These are phyloP conservation scores for Phialophora verrucosa DNA, from an alignment of 2,329 filamentous ascomycete genomes.

Conservation along the genomic window DNA sequence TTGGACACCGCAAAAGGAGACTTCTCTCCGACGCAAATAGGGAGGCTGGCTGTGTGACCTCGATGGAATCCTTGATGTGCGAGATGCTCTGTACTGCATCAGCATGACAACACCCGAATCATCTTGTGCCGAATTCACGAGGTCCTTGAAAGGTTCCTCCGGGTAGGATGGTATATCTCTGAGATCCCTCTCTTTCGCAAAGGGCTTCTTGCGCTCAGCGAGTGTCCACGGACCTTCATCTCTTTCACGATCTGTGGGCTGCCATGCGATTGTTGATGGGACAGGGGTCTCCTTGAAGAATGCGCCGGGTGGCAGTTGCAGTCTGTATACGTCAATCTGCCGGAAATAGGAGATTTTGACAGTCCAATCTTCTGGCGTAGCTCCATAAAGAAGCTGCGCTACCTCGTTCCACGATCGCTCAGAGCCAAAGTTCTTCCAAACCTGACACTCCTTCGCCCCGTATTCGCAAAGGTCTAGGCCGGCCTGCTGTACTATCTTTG, in stretches of 20 bases:
- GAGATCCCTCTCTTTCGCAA: neutral
- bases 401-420: too few relatives aligned
- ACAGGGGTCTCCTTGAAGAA: neutral
- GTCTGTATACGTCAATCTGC: constrained; percentile 11
- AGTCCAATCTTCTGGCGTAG: constrained; percentile 20
- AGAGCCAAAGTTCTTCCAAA: constrained; percentile 1
- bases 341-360: neutral
- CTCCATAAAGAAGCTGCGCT: constrained; percentile 12
- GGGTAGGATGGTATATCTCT: neutral
- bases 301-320: neutral
- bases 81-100: constrained; percentile 6
- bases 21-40: neutral
- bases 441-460: constrained; percentile 10
- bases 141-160: neutral
- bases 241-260: neutral
- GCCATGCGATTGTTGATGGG: neutral
- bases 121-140: constrained; percentile 4
- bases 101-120: constrained; percentile 9
- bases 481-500: neutral
- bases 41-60: constrained; percentile 12
- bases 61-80: neutral
- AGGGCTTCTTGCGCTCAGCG: neutral
- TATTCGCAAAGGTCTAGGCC: constrained; percentile 7
- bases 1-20: neutral
- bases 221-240: constrained; percentile 1